A percentile compares a stretch with the other conserved stretches of the same genome.
Conservation (phyloP, 371 early-diverging fungal genomes). For the Syncephalastrum monosporum region DNA sequence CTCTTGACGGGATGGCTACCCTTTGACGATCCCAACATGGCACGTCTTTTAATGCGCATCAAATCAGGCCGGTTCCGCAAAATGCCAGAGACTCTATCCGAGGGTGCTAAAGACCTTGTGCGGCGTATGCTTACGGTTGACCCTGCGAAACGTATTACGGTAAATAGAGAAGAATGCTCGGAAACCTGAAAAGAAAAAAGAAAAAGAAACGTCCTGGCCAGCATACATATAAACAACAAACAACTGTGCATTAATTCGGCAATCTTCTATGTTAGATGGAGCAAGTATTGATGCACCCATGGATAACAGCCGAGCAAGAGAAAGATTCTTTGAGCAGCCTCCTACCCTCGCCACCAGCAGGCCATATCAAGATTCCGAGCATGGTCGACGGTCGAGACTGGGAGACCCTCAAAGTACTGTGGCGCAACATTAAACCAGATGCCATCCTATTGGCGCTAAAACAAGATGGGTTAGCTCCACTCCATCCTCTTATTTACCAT, state of each 20-base stretch:
- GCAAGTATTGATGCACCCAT: conserved; percentile 35
- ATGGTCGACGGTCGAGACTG: conserved; percentile 29
- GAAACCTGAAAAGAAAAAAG: conserved; percentile 4
- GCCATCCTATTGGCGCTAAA: conserved; percentile 26
- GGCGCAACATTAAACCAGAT: conserved; percentile 32
- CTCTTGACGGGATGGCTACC: conserved; percentile 75
- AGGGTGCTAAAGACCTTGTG: conserved; percentile 56
- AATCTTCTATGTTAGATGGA: conserved; percentile 23
- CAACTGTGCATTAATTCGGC: background rate
- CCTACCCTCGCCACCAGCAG: background rate
- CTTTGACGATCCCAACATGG: conserved; percentile 74
- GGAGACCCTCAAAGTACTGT: conserved; percentile 43
- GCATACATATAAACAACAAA: background rate
- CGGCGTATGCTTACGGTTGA: conserved; percentile 29
- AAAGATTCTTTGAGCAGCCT: background rate
- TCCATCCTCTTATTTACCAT: background rate
- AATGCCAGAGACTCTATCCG: conserved; percentile 62
- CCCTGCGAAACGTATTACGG: conserved; percentile 38
- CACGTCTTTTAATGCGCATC: conserved; percentile 67
- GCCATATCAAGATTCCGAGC: conserved; percentile 12
- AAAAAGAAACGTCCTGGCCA: background rate
- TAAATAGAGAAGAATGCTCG: conserved; percentile 15
- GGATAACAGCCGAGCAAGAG: conserved; percentile 17
- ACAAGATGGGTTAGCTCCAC: conserved; percentile 16
- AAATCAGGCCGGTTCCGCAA: conserved; percentile 31